These are phyloP conservation scores for Colletotrichum horii DNA, from an alignment of 2,329 filamentous ascomycete genomes.

Conservation along the genomic window DNA sequence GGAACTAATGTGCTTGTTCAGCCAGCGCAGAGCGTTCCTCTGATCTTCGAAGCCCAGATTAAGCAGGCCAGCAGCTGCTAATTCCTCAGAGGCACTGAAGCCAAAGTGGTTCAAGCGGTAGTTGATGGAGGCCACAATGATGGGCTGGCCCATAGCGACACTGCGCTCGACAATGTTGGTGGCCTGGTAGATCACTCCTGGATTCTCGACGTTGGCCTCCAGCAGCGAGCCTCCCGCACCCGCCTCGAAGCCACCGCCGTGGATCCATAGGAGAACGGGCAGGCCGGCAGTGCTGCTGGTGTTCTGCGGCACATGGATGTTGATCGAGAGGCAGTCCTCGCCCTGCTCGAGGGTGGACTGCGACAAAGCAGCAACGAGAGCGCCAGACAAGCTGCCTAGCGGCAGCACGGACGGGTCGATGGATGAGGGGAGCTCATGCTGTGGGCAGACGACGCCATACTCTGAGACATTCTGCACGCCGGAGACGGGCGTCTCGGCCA, in stretches of 20 bases:
- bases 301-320: not conserved
- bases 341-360: not conserved
- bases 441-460: not conserved
- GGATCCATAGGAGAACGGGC: conserved; percentile 1
- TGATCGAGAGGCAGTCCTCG: not conserved
- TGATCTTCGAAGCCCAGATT: not conserved
- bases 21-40: not conserved
- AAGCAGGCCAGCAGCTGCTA: not conserved
- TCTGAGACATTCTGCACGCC: not conserved
- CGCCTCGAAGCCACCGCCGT: conserved; percentile 18
- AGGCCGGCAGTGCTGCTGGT: not conserved
- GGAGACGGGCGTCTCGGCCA: not conserved
- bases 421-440: not conserved
- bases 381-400: not conserved
- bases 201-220: not conserved
- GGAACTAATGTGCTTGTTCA: not conserved
- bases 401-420: not conserved
- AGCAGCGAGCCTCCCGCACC: not conserved
- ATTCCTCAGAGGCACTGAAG: not conserved
- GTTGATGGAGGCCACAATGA: conserved; percentile 36
- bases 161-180: not conserved
- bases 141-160: not conserved
- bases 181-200: not conserved
- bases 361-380: not conserved
- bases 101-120: not conserved